Evolutionary conservation across 345 rosid species (phyloP).

Genomic region (Syzygium aromaticum): DNA sequence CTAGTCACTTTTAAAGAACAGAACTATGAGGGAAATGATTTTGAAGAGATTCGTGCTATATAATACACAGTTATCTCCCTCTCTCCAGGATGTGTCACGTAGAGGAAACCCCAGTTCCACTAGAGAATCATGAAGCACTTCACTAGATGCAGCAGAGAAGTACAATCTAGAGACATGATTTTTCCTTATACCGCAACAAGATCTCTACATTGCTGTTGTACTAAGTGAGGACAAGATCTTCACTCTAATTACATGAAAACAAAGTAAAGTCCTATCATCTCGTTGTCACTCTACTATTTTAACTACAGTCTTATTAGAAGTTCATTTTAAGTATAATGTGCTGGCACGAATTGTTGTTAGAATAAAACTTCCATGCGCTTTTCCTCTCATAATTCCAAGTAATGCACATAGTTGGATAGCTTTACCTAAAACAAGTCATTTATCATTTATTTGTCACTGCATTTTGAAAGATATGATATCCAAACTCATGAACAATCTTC

Average conservation of each 20-base stretch:
- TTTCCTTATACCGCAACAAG: not conserved
- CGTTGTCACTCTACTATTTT: not conserved
- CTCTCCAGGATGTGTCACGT: not conserved
- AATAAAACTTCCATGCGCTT: not conserved
- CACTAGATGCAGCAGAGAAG: not conserved
- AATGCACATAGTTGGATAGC: not conserved
- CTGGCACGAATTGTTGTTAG: not conserved
- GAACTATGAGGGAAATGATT: not conserved
- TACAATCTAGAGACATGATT: not conserved
- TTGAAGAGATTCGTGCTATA: not conserved
- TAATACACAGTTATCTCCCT: not conserved
- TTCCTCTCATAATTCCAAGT: not conserved
- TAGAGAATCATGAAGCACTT: not conserved
- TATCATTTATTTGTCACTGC: not conserved
- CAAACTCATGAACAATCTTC: not conserved
- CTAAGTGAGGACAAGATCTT: not conserved
- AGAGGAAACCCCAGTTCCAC: not conserved
- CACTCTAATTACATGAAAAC: not conserved
- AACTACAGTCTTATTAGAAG: not conserved
- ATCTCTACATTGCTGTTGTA: not conserved
- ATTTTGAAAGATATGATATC: not conserved
- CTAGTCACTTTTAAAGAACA: not conserved
- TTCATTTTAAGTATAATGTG: not conserved
- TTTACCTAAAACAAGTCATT: not conserved
- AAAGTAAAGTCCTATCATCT: not conserved